phyloP scores from a whole-genome alignment of 2,329 filamentous ascomycete species.

The Pseudopithomyces maydicus region DNA sequence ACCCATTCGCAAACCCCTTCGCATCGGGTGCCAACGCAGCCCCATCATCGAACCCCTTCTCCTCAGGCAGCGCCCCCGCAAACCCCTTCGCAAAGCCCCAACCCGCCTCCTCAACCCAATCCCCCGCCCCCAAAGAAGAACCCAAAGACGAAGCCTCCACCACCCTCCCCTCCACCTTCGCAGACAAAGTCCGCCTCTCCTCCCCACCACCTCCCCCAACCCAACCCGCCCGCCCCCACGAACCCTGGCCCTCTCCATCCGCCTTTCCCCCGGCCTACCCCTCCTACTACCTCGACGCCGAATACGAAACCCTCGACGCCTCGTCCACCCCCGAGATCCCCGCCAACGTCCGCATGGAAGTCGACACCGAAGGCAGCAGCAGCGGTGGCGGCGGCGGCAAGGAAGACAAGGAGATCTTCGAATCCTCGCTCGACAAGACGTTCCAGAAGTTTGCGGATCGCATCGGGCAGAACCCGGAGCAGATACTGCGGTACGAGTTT shows the following conservation, averaged over 20 bases:
- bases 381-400: conserved; percentile 42
- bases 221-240: conserved; percentile 50
- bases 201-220: conserved; percentile 38
- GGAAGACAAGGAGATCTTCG: conserved; percentile 55
- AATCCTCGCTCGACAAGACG: conserved; percentile 54
- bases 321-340: conserved; percentile 57
- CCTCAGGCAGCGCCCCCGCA: conserved; percentile 31
- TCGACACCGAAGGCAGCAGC: conserved; percentile 37
- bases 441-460: conserved; percentile 60
- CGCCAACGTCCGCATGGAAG: conserved; percentile 51
- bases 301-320: conserved; percentile 82
- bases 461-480: conserved; percentile 56
- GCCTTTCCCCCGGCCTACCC: conserved; percentile 75
- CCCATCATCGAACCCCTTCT: conserved; percentile 61
- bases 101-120: conserved; percentile 14
- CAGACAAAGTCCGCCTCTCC: conserved; percentile 67
- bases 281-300: conserved; percentile 80
- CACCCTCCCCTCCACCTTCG: conserved; percentile 76
- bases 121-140: conserved; percentile 21
- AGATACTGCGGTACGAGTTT: conserved; percentile 57
- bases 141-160: conserved; percentile 29
- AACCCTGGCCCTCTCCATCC: conserved; percentile 76
- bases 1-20: conserved; percentile 62
- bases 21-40: conserved; percentile 49
- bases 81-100: conserved; percentile 32